These are phyloP conservation scores for Zoysia pacifica DNA, from an alignment of 176 grass and related monocot species.

Conservation along the genomic window DNA sequence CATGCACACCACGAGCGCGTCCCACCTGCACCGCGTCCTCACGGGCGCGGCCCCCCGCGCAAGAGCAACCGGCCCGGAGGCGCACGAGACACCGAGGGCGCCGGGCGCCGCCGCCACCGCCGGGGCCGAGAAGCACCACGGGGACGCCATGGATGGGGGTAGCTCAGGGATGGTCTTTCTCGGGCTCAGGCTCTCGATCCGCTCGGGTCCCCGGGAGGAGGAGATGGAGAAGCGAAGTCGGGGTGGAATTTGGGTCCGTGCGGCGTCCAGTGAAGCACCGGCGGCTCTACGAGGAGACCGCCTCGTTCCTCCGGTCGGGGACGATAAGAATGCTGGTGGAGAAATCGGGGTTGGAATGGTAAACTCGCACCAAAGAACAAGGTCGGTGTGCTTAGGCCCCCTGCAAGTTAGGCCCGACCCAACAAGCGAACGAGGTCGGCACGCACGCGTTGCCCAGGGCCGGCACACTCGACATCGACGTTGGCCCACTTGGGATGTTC, in stretches of 20 bases:
- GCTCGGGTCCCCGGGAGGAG: not conserved
- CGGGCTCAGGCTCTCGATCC: not conserved
- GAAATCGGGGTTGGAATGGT: too few species aligned
- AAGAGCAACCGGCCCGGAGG: not conserved
- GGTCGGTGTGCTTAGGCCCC: too few species aligned
- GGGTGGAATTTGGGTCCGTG: not conserved
- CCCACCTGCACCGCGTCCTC: slow-evolving; percentile 29
- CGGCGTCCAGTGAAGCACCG: too few species aligned
- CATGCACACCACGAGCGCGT: slow-evolving; percentile 53
- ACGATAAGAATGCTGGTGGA: too few species aligned
- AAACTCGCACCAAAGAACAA: too few species aligned
- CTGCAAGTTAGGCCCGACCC: too few species aligned
- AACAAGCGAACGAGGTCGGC: too few species aligned
- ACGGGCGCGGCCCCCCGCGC: not conserved
- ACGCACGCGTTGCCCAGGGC: too few species aligned
- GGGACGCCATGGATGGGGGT: slow-evolving; percentile 47
- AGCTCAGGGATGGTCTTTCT: not conserved
- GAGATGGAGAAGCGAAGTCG: slow-evolving; percentile 21
- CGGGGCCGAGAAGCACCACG: slow-evolving; percentile 51
- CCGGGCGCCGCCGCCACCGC: slow-evolving; percentile 20
- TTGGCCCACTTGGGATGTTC: too few species aligned
- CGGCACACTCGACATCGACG: too few species aligned
- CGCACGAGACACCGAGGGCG: not conserved
- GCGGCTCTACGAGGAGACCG: too few species aligned
- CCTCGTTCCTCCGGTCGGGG: too few species aligned